These are phyloP conservation scores for Mediolabrus comicus DNA, from an alignment of 108 stramenopile species.

Conservation along the genomic window DNA sequence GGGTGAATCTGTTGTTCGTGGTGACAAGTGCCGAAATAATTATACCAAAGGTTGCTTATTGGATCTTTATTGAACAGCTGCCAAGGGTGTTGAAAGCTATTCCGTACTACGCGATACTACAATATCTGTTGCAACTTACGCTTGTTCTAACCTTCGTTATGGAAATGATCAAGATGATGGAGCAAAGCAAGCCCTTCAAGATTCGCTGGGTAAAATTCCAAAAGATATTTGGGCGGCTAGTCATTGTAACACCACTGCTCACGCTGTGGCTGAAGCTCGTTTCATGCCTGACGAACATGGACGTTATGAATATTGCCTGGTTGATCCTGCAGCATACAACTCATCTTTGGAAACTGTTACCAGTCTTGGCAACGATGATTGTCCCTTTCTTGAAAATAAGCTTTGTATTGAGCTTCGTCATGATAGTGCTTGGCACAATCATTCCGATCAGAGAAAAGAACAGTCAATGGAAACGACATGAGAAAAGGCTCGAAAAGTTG, in stretches of 20 bases:
- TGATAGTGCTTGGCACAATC: neutral
- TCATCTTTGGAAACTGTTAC: neutral
- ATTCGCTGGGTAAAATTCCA: neutral
- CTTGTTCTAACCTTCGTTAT: neutral
- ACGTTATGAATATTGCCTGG: neutral
- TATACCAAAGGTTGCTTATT: neutral
- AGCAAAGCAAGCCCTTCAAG: neutral
- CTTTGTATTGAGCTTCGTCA: neutral
- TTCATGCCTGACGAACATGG: neutral
- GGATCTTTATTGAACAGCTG: neutral
- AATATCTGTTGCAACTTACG: neutral
- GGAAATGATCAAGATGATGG: neutral
- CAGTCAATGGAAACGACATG: neutral
- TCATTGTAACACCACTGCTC: neutral
- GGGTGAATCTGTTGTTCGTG: neutral
- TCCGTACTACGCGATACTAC: neutral
- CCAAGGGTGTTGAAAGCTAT: neutral
- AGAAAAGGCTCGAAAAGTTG: neutral
- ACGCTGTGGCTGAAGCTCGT: neutral
- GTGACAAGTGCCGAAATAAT: neutral
- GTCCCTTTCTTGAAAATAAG: too few relatives aligned
- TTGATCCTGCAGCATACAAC: neutral
- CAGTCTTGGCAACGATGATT: neutral
- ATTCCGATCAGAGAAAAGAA: neutral
- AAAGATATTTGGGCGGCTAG: neutral